Percentiles rank a stretch among this genome's conserved stretches.
These are phyloP conservation scores for Tulasnella sp. DNA, from an alignment of 768 basidiomycete species.

Conservation along the genomic window DNA sequence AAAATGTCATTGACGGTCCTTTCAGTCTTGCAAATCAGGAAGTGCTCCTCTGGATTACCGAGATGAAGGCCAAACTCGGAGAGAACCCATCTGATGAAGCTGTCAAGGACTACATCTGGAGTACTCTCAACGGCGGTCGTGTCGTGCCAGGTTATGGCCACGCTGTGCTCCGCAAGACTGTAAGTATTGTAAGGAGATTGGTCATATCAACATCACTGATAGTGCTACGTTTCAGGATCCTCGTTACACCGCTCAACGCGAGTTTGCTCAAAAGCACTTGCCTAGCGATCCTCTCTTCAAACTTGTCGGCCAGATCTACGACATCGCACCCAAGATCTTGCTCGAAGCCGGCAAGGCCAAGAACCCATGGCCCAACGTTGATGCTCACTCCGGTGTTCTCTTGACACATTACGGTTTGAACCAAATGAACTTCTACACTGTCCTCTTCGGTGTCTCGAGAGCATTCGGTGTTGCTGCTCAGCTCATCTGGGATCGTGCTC, in stretches of 20 bases:
- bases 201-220: background rate
- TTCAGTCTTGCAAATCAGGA: constrained; percentile 81
- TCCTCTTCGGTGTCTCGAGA: constrained; percentile 92
- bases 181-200: constrained; percentile 7
- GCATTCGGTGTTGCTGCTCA: constrained; percentile 83
- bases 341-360: constrained; percentile 86
- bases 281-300: constrained; percentile 85
- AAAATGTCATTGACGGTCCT: constrained; percentile 16
- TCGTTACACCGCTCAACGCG: constrained; percentile 79
- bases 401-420: constrained; percentile 69
- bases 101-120: constrained; percentile 90
- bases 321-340: constrained; percentile 79
- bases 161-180: constrained; percentile 72
- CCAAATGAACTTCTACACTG: constrained; percentile 95
- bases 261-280: constrained; percentile 76
- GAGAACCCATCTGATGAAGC: constrained; percentile 73
- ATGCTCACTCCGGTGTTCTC: constrained; percentile 88
- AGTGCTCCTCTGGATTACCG: constrained; percentile 84
- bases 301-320: constrained; percentile 80
- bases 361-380: constrained; percentile 95
- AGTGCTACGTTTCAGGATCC: constrained; percentile 46
- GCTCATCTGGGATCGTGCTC: constrained; percentile 85
- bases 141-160: constrained; percentile 91
- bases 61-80: constrained; percentile 85
- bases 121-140: constrained; percentile 81